Percentiles rank a stretch among this genome's conserved stretches.
phyloP scores from a whole-genome alignment of 345 rosid species.

The Mangifera indica region DNA sequence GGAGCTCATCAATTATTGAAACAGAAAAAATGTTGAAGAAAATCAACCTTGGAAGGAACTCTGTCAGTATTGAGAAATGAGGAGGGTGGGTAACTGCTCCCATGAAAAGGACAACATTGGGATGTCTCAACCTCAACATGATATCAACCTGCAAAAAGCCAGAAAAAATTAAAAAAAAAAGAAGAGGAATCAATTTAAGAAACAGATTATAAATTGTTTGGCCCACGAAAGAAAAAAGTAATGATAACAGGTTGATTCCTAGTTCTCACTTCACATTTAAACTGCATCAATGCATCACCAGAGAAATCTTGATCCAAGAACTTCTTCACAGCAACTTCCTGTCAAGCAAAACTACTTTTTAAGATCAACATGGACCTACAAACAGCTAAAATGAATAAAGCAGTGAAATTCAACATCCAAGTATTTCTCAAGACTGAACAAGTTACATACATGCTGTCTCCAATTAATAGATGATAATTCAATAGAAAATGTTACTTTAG shows the following conservation, averaged over 20 bases:
- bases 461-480: constrained; percentile 1
- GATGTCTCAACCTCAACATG: constrained; percentile 94
- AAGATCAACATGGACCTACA: constrained; percentile 6
- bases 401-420: constrained; percentile 6
- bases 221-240: constrained; percentile 9
- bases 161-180: neutral
- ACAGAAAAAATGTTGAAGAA: constrained; percentile 11
- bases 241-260: constrained; percentile 10
- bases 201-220: constrained; percentile 15
- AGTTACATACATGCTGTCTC: constrained; percentile 8
- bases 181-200: constrained; percentile 10
- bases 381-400: neutral
- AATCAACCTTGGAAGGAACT: constrained; percentile 86
- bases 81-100: constrained; percentile 95
- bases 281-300: constrained; percentile 86
- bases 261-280: constrained; percentile 75
- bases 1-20: constrained; percentile 6
- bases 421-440: constrained; percentile 10
- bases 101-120: constrained; percentile 98
- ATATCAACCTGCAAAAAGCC: constrained; percentile 66
- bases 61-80: constrained; percentile 92
- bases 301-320: constrained; percentile 90
- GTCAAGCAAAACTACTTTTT: constrained; percentile 26
- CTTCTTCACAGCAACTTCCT: constrained; percentile 99
- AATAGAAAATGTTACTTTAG: neutral